A percentile compares a stretch with the other conserved stretches of the same genome.
Conservation (phyloP, 768 basidiomycete genomes). For the Hemileccinum rubropunctum region DNA sequence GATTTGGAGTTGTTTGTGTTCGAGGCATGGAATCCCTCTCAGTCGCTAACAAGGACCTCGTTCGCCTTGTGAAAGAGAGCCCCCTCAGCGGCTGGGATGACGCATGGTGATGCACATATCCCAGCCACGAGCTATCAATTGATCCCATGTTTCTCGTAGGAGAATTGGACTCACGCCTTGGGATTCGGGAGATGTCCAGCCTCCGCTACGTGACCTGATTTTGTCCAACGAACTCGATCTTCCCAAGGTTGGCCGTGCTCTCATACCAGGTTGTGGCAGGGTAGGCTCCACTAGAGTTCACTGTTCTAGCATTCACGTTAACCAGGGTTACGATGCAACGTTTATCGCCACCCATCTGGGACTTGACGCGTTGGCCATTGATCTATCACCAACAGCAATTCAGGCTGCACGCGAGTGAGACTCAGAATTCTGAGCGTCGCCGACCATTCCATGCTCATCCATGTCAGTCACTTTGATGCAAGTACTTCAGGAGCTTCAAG, state of each 20-base stretch:
- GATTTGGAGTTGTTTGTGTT: no score
- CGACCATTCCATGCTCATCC: neutral
- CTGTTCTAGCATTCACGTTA: neutral
- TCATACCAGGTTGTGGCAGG: slow-evolving; percentile 61
- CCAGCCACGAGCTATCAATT: neutral
- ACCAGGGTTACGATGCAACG: slow-evolving; percentile 19
- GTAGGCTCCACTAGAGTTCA: slow-evolving; percentile 5
- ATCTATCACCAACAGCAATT: slow-evolving; percentile 17
- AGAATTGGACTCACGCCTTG: slow-evolving; percentile 55
- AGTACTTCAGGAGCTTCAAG: neutral
- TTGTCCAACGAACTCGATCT: slow-evolving; percentile 43
- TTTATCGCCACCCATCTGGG: slow-evolving; percentile 16
- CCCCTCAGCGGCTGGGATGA: slow-evolving; percentile 20
- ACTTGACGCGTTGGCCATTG: slow-evolving; percentile 18
- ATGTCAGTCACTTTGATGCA: slow-evolving; percentile 1
- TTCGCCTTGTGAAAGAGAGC: slow-evolving; percentile 8
- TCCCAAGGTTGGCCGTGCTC: slow-evolving; percentile 41
- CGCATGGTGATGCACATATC: slow-evolving; percentile 11
- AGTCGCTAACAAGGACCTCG: slow-evolving; percentile 4
- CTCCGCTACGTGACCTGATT: slow-evolving; percentile 51
- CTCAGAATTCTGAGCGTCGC: neutral
- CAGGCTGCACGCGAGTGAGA: slow-evolving; percentile 21
- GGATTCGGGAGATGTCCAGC: slow-evolving; percentile 56
- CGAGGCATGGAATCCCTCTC: neutral
- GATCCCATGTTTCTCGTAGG: slow-evolving; percentile 30